Percentiles rank a stretch among this genome's conserved stretches.
Conservation (phyloP, 805 yeast genomes). For the Teunomyces barrocoloradensis region DNA sequence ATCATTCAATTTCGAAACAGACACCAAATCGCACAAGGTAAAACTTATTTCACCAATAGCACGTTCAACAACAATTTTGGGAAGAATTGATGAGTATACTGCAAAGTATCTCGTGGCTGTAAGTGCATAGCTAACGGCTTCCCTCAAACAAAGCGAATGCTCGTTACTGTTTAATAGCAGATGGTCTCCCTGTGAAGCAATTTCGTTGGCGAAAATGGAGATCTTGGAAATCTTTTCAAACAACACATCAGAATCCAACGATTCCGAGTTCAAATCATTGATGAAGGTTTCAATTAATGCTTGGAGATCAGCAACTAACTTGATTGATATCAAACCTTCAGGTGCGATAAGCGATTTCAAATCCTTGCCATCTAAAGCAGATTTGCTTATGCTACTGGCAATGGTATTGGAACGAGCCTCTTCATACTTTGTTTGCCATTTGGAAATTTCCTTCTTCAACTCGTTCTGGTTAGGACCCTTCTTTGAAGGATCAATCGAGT, state of each 20-base stretch:
- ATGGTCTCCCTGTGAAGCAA: slow-evolving; percentile 32
- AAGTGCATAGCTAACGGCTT: slow-evolving; percentile 70
- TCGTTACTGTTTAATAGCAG: slow-evolving; percentile 28
- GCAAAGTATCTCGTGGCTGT: slow-evolving; percentile 76
- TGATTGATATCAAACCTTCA: slow-evolving; percentile 47
- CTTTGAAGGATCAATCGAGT: slow-evolving; percentile 19
- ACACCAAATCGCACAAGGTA: slow-evolving; percentile 58
- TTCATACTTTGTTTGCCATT: slow-evolving; percentile 53
- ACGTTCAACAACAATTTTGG: slow-evolving; percentile 67
- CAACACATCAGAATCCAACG: slow-evolving; percentile 35
- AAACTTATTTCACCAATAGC: slow-evolving; percentile 74
- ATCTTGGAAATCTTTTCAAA: slow-evolving; percentile 53
- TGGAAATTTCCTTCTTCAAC: slow-evolving; percentile 31
- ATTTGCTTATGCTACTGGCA: slow-evolving; percentile 17
- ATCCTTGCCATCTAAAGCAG: slow-evolving; percentile 18
- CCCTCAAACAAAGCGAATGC: slow-evolving; percentile 51
- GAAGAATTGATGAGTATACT: slow-evolving; percentile 60
- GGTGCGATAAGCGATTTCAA: slow-evolving; percentile 29
- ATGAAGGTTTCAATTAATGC: slow-evolving; percentile 48
- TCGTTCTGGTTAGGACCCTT: slow-evolving; percentile 6
- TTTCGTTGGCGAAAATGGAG: slow-evolving; percentile 44
- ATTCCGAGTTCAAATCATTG: slow-evolving; percentile 24
- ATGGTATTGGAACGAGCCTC: slow-evolving; percentile 40
- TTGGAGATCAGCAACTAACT: slow-evolving; percentile 45
- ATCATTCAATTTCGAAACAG: slow-evolving; percentile 46